A percentile compares a stretch with the other conserved stretches of the same genome.
These are phyloP conservation scores for Thelephora ganbajun DNA, from an alignment of 768 basidiomycete genomes.

Conservation along the genomic window DNA sequence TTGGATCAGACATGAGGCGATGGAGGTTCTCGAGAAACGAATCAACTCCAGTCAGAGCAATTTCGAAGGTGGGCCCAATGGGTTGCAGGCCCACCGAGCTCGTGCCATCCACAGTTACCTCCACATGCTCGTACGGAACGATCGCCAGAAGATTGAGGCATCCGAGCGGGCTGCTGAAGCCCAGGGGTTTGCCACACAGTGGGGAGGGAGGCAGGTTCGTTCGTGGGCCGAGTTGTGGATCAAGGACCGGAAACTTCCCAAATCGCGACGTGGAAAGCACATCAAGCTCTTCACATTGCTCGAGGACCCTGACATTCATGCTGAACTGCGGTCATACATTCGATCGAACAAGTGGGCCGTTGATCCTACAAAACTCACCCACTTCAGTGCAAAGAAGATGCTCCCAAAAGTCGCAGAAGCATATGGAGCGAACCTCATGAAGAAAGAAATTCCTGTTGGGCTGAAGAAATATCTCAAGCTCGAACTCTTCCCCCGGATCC, in stretches of 20 bases:
- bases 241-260: conserved; percentile 3
- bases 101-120: too few species aligned
- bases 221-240: conserved; percentile 8
- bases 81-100: too few species aligned
- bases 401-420: conserved; percentile 3
- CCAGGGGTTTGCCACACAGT: too few species aligned
- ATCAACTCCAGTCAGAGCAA: too few species aligned
- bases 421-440: conserved; percentile 3
- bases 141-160: too few species aligned
- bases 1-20: too few species aligned
- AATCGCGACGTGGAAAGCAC: conserved; percentile 8
- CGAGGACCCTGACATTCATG: conserved; percentile 6
- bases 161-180: too few species aligned
- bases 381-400: conserved; percentile 7
- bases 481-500: conserved; percentile 6
- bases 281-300: conserved; percentile 8
- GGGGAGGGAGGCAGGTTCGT: conserved; percentile 9
- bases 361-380: conserved; percentile 7
- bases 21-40: too few species aligned
- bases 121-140: too few species aligned
- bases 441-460: conserved; percentile 9
- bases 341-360: conserved; percentile 10
- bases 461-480: conserved; percentile 9
- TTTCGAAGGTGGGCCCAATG: too few species aligned
- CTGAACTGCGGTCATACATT: conserved; percentile 7